phyloP scores from a whole-genome alignment of 345 rosid genomes.

The Populus simonii region DNA sequence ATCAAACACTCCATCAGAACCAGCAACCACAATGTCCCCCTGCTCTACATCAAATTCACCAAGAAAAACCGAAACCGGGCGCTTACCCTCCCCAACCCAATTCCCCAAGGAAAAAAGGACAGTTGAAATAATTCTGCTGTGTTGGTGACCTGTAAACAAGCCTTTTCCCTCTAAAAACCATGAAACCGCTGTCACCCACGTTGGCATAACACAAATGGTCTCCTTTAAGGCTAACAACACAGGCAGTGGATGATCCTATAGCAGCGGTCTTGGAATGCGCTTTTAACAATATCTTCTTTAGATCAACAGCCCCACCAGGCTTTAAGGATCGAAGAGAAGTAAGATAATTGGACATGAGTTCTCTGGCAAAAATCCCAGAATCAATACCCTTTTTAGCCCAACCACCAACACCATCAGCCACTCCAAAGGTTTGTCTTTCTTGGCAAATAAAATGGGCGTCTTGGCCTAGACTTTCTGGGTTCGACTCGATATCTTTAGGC shows the following conservation, averaged over 20 bases:
- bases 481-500: constrained; percentile 1
- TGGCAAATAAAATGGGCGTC: constrained; percentile 21
- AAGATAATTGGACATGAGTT: constrained; percentile 15
- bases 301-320: not conserved
- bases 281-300: not conserved
- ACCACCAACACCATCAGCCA: constrained; percentile 29
- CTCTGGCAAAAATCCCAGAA: constrained; percentile 13
- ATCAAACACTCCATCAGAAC: constrained; percentile 30
- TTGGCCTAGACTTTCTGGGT: constrained; percentile 6
- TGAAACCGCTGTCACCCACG: constrained; percentile 31
- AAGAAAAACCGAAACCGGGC: not conserved
- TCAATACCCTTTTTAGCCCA: constrained; percentile 18
- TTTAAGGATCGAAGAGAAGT: not conserved
- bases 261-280: constrained; percentile 11
- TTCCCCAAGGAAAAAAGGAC: constrained; percentile 18
- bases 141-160: constrained; percentile 5
- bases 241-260: constrained; percentile 24
- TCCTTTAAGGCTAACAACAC: constrained; percentile 4
- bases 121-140: constrained; percentile 15
- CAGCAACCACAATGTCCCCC: constrained; percentile 27
- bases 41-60: not conserved
- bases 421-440: constrained; percentile 10
- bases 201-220: constrained; percentile 6
- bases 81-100: not conserved
- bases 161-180: constrained; percentile 11